phyloP scores from a whole-genome alignment of 805 yeast genomes.

The Candida vaughaniae region DNA sequence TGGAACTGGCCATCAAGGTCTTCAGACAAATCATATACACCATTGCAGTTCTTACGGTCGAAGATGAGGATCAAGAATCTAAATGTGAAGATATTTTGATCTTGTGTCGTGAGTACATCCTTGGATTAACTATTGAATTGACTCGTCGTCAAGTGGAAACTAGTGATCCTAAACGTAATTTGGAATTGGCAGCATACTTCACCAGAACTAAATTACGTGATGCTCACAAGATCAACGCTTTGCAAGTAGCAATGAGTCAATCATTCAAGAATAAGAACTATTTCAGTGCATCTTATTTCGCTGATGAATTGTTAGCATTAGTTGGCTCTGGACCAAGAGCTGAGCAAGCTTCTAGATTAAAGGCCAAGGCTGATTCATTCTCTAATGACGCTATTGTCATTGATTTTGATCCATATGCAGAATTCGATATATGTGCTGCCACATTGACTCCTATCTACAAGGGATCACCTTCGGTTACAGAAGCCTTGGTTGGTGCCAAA shows the following conservation, averaged over 20 bases:
- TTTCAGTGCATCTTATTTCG: constrained; percentile 87
- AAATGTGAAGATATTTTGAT: constrained; percentile 70
- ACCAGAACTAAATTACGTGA: constrained; percentile 80
- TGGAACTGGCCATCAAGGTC: constrained; percentile 73
- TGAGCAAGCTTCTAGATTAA: constrained; percentile 83
- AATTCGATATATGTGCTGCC: constrained; percentile 85
- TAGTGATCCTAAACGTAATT: constrained; percentile 73
- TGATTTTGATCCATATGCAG: constrained; percentile 90
- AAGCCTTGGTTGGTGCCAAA: constrained; percentile 87
- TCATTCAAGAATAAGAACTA: constrained; percentile 85
- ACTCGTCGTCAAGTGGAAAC: constrained; percentile 79
- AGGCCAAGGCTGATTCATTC: constrained; percentile 72
- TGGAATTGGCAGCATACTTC: constrained; percentile 95
- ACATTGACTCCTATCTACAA: constrained; percentile 86
- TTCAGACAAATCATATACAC: constrained; percentile 82
- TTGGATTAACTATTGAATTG: constrained; percentile 89
- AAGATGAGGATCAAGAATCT: constrained; percentile 69
- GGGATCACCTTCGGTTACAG: constrained; percentile 65
- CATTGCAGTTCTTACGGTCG: constrained; percentile 68
- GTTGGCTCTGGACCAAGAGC: constrained; percentile 75
- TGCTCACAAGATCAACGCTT: constrained; percentile 81
- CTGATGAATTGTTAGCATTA: constrained; percentile 73
- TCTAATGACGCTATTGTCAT: constrained; percentile 86
- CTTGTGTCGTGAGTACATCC: constrained; percentile 83
- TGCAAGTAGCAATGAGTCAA: constrained; percentile 94